Base-by-base conservation (phyloP, 306 rosid genomes). In the Rosa multiflora region DNA sequence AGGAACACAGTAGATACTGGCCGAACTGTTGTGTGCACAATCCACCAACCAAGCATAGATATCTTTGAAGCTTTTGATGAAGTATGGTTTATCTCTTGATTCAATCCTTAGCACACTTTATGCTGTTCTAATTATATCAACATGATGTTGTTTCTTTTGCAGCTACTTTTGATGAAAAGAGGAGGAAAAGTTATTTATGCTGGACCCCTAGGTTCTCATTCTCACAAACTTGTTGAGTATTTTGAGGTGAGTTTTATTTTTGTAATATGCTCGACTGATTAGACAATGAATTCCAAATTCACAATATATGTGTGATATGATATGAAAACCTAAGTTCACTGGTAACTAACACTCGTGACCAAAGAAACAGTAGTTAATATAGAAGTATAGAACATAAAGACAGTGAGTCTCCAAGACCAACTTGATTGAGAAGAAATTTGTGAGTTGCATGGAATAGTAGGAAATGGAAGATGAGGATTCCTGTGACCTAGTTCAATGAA, bases 31-130 rank as follows among this genome's bases (percentile, higher is more conserved):
- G 88, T 86, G 7, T 82, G 88, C 82, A 86, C 88, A 37, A 86
- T 86, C 79, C 88, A 86, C 75, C 88, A 86, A 58, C 88, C 88
- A 47, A 86, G 86, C 78, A 82, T 86, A 58, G 86, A 82, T 76
- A 86, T 86, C 44, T 82, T 86, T 40, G 88, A 86, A 77, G 81
- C 89, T 47, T 85, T 85, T 69, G 89, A 86, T 75, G 89, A 86
- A 80, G 89, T 77, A 85, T 48, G 5, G 3, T 48, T 75, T 51
- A 39, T 20, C 20, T 37, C 20, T 32, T 2, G 20, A 20, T n/a
- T 39, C 49, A 1, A 37, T 32, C 23, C 11, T 55, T 10, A 5
- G 17, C 21, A 17, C 59, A 17, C 59, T 35, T 3, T 43, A 14
- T 42, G 44, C 1, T 17, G 6, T 21, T 43, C 55, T 11, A 8